phyloP scores from a whole-genome alignment of 352 stramenopile genomes.

The Phytopythium vexans region DNA sequence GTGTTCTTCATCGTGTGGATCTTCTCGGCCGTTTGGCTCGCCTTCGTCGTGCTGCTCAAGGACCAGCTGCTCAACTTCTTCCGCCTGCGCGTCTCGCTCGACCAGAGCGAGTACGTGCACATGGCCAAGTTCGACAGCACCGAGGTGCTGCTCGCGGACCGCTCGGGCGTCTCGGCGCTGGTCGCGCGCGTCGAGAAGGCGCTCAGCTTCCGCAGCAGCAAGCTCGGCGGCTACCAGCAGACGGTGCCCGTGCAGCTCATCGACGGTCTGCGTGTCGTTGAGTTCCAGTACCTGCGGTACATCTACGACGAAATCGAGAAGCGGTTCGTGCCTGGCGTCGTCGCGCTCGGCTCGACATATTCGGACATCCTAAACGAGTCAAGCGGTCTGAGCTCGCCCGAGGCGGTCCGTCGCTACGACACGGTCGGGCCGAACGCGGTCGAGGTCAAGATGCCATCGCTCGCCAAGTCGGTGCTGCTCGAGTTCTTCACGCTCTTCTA shows the following conservation, averaged over 20 bases:
- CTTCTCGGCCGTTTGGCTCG: slow-evolving; percentile 18
- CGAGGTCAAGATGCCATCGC: slow-evolving; percentile 37
- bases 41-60: slow-evolving; percentile 19
- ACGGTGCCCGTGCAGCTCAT: slow-evolving; percentile 22
- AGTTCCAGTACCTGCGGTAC: slow-evolving; percentile 50
- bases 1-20: slow-evolving; percentile 39
- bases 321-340: slow-evolving; percentile 24
- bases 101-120: slow-evolving; percentile 28
- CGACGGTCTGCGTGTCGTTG: slow-evolving; percentile 16
- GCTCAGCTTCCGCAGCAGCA: slow-evolving; percentile 10
- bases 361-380: slow-evolving; percentile 10
- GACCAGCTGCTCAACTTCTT: slow-evolving; percentile 33
- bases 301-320: slow-evolving; percentile 21
- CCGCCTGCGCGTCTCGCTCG: slow-evolving; percentile 15
- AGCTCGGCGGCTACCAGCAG: slow-evolving; percentile 21
- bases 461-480: slow-evolving; percentile 20
- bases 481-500: slow-evolving; percentile 47
- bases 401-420: slow-evolving; percentile 16
- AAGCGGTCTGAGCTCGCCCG: slow-evolving; percentile 10
- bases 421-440: slow-evolving; percentile 29
- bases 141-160: slow-evolving; percentile 28
- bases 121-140: slow-evolving; percentile 25
- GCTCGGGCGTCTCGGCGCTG: slow-evolving; percentile 19
- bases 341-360: slow-evolving; percentile 23
- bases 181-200: slow-evolving; percentile 22